Conservation (phyloP, 345 rosid genomes). For the Syzygium oleosum region DNA sequence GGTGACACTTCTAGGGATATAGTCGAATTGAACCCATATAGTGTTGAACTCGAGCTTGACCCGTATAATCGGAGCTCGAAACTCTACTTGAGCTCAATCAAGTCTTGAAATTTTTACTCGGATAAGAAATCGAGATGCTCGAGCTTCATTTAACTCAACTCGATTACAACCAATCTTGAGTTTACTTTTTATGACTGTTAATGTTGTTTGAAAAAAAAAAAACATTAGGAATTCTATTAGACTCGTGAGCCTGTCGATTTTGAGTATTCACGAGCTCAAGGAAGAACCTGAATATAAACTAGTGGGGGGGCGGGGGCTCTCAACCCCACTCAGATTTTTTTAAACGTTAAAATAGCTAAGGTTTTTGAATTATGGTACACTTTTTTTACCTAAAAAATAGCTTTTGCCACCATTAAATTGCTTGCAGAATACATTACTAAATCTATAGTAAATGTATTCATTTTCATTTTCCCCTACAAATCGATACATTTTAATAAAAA, state of each 20-base stretch:
- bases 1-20: neutral
- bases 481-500: neutral
- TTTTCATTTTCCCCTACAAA: neutral
- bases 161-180: neutral
- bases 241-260: neutral
- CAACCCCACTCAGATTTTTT: too few relatives aligned
- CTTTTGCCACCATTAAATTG: neutral
- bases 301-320: too few relatives aligned
- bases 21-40: neutral
- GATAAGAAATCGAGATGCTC: neutral
- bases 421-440: neutral
- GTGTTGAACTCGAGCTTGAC: neutral
- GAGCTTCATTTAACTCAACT: neutral
- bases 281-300: neutral
- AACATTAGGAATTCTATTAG: neutral
- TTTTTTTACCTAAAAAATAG: neutral
- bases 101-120: neutral
- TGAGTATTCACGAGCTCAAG: neutral
- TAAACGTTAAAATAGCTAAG: neutral
- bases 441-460: neutral
- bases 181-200: neutral
- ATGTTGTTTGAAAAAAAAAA: neutral
- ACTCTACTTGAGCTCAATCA: neutral
- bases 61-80: neutral
- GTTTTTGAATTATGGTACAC: neutral